Conservation (phyloP, 768 basidiomycete genomes). For the Tubosaeta sp. region DNA sequence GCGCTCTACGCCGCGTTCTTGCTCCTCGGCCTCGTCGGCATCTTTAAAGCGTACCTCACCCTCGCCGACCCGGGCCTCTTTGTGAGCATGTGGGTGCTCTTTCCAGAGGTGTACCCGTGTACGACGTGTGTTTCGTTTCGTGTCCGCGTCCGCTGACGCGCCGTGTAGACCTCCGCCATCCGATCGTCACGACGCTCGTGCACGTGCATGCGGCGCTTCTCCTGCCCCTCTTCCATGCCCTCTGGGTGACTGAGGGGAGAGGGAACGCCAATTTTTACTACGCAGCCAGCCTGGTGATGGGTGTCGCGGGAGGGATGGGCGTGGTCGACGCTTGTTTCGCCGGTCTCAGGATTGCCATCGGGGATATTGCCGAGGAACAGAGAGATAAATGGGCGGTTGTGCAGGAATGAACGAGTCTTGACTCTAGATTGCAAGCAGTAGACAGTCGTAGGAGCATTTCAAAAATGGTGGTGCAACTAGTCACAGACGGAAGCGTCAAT, state of each 20-base stretch:
- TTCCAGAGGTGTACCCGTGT: constrained; percentile 84
- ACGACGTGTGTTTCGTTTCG: constrained; percentile 34
- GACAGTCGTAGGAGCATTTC: too few species aligned
- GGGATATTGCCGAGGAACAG: constrained; percentile 42
- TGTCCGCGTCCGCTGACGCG: background rate
- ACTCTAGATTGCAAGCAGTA: too few species aligned
- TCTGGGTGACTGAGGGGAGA: constrained; percentile 89
- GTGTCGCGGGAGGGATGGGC: constrained; percentile 80
- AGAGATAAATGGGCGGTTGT: constrained; percentile 27
- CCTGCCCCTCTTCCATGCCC: constrained; percentile 84
- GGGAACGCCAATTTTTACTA: constrained; percentile 99
- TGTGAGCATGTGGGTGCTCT: constrained; percentile 72
- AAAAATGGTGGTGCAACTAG: too few species aligned
- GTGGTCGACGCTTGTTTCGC: constrained; percentile 81
- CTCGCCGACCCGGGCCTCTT: constrained; percentile 88
- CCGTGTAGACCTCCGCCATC: constrained; percentile 70
- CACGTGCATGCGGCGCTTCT: constrained; percentile 82
- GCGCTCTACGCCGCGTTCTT: constrained; percentile 76
- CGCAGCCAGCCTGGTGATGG: constrained; percentile 91
- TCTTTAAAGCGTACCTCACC: constrained; percentile 90
- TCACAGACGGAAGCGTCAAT: too few species aligned
- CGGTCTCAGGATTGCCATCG: constrained; percentile 72
- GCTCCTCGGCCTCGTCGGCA: constrained; percentile 70
- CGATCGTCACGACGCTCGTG: constrained; percentile 76
- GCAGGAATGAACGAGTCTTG: constrained; percentile 18